Evolutionary conservation across 2,329 filamentous ascomycete genomes (phyloP), one percentile per base, ranked within the genome.

Genomic region (Paraphoma chrysanthemicola): DNA sequence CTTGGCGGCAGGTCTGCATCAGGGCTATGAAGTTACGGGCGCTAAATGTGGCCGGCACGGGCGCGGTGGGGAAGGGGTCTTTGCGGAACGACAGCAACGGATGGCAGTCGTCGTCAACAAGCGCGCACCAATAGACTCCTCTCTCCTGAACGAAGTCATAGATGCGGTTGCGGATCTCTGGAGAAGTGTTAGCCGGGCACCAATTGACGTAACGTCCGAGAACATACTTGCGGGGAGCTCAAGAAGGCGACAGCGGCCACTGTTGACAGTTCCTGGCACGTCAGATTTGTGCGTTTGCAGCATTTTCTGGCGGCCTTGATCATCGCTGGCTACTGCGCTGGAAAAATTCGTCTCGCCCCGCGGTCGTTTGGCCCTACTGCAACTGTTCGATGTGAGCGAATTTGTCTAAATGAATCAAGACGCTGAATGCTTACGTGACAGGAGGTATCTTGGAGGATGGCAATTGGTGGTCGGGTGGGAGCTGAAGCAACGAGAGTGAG

Each of bases 151-250:
- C 46, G 46, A 48, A 48, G n/a, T 10, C 31, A n/a, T 48, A 48
- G 14, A 48, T 48, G 18, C 28, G 28, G 18, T 48, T 48, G 12
- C 46, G 46, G 36, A 48, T 36, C 23, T 48, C 46, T 48, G 31
- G 14, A 9, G 14, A 30, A 29, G 16, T 46, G 31, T 46, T 29
- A 14, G 6, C 41, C 16, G 5, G 4, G 12, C 12, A 16, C 12
- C 12, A 41, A 3, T 41, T 16, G 6, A 12, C 12, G 3, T 5
- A 23, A 23, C 23, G 23, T 23, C 23, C 23, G 23, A 23, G 5
- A 23, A 23, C 23, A 23, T 44, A 17, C 33, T 6, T 3, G 33
- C 33, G 6, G 33, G 33, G 10, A 36, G 14, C 33, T 36, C 33
- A 3, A 36, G 33, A 10, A 36, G 14, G 3, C 10, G 33, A 7